A percentile compares a stretch with the other conserved stretches of the same genome.
Conservation (phyloP, 1,284 basidiomycete species). For the Trametes versicolor region DNA sequence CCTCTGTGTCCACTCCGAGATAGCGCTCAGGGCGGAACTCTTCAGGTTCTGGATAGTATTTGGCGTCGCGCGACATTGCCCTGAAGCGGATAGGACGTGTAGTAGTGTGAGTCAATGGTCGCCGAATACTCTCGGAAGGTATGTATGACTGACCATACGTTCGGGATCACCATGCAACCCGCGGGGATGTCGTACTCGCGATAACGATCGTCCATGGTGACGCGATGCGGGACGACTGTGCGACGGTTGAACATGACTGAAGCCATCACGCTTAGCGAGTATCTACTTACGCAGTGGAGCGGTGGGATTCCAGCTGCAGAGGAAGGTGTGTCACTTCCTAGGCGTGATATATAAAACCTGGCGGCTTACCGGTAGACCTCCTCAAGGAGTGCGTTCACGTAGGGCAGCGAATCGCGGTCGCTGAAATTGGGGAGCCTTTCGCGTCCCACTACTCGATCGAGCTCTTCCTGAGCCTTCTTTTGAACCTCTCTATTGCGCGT, state of each 20-base stretch:
- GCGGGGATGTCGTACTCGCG: constrained; percentile 55
- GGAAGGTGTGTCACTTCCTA: background rate
- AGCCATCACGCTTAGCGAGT: background rate
- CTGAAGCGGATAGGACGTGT: constrained; percentile 15
- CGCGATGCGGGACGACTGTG: constrained; percentile 26
- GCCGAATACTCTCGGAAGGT: no score
- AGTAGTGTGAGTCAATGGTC: background rate
- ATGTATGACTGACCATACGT: constrained; percentile 50
- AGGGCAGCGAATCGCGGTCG: constrained; percentile 33
- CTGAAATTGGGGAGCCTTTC: constrained; percentile 31
- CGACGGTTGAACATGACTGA: background rate
- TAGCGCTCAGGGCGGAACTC: constrained; percentile 40
- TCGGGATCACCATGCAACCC: constrained; percentile 55
- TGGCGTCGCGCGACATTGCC: constrained; percentile 38
- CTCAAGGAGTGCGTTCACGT: constrained; percentile 57
- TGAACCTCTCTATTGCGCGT: constrained; percentile 23
- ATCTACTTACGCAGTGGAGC: constrained; percentile 23
- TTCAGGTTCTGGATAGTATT: constrained; percentile 35
- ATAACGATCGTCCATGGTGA: constrained; percentile 57
- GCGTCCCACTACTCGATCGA: constrained; percentile 32
- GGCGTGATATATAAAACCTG: background rate
- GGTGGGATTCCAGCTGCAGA: constrained; percentile 26
- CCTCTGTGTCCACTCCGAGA: background rate
- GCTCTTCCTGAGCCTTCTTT: constrained; percentile 32
- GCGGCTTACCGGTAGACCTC: constrained; percentile 55